phyloP scores from a whole-genome alignment of 345 rosid species.

The Ceriops decandra region DNA sequence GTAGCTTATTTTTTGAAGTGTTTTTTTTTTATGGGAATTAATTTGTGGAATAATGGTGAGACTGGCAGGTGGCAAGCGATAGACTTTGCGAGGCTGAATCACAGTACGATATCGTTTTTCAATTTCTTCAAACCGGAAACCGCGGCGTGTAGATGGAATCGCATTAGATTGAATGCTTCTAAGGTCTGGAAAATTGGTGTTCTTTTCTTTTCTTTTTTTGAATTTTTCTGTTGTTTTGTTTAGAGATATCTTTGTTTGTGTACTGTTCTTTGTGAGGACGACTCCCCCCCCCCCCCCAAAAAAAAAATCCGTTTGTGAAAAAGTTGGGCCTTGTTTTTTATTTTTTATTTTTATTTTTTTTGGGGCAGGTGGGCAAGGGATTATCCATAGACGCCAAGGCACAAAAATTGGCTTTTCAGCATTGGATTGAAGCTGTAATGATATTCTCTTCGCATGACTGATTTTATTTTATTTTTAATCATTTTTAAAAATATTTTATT shows the following conservation, averaged over 20 bases:
- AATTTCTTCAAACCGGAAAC: conserved; percentile 63
- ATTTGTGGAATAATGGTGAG: conserved; percentile 7
- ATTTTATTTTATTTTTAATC: not conserved
- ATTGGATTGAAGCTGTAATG: conserved; percentile 75
- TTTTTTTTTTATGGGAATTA: not conserved
- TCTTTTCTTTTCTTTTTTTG: not conserved
- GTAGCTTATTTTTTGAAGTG: not conserved
- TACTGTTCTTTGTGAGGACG: not conserved
- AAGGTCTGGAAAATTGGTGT: conserved; percentile 43
- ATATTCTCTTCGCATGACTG: not conserved
- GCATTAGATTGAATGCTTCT: conserved; percentile 68
- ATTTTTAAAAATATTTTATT: not conserved
- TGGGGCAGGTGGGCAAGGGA: conserved; percentile 60
- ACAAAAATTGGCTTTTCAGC: conserved; percentile 83
- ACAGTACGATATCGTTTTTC: conserved; percentile 78
- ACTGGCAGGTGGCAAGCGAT: conserved; percentile 77
- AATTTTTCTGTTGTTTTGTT: not conserved
- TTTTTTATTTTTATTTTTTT: conserved; percentile 5
- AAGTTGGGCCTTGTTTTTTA: not conserved
- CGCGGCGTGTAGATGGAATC: conserved; percentile 75
- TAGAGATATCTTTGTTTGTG: conserved; percentile 5
- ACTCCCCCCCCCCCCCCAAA: not conserved
- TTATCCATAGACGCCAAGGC: conserved; percentile 61
- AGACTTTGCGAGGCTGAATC: conserved; percentile 68
- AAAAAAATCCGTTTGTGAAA: not conserved